Evolutionary conservation across 2,329 filamentous ascomycete genomes (phyloP).

Genomic region (Lecanicillium sp.): DNA sequence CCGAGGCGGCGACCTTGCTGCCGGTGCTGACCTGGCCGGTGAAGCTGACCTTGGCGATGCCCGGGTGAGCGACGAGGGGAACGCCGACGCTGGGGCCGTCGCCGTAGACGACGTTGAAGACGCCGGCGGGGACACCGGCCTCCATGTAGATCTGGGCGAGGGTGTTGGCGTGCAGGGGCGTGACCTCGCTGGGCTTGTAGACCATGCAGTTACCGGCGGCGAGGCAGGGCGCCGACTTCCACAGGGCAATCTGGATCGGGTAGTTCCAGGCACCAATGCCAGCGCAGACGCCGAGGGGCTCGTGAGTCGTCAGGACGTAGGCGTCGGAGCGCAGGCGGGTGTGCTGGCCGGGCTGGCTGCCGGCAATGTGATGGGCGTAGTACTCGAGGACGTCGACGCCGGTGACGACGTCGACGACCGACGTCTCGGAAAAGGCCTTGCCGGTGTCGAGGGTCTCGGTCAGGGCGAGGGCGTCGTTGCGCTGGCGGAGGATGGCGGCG

Average conservation of each 20-base stretch:
- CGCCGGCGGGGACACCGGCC: slow-evolving; percentile 71
- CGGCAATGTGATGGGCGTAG: slow-evolving; percentile 73
- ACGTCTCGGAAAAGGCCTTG: slow-evolving; percentile 79
- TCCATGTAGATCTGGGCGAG: slow-evolving; percentile 71
- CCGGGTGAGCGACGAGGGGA: slow-evolving; percentile 63
- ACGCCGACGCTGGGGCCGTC: slow-evolving; percentile 65
- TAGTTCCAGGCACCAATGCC: slow-evolving; percentile 93
- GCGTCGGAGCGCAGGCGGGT: slow-evolving; percentile 66
- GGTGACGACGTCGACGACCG: slow-evolving; percentile 73
- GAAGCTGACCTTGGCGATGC: slow-evolving; percentile 80
- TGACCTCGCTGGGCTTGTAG: slow-evolving; percentile 85
- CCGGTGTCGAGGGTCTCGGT: slow-evolving; percentile 81
- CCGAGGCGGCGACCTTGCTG: slow-evolving; percentile 69
- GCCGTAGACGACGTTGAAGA: slow-evolving; percentile 83
- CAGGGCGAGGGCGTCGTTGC: slow-evolving; percentile 72
- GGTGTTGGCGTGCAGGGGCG: slow-evolving; percentile 70
- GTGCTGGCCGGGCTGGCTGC: slow-evolving; percentile 74
- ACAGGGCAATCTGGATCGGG: slow-evolving; percentile 81
- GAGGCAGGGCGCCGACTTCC: slow-evolving; percentile 81
- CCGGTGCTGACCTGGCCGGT: slow-evolving; percentile 82
- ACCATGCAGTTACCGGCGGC: slow-evolving; percentile 86
- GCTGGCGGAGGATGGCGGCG: slow-evolving; percentile 62
- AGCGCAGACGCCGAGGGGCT: slow-evolving; percentile 73
- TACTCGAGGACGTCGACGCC: slow-evolving; percentile 83
- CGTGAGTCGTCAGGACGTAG: slow-evolving; percentile 77